Evolutionary conservation across 139 green algal genomes (phyloP).

Genomic region (Micractinium conductrix): DNA sequence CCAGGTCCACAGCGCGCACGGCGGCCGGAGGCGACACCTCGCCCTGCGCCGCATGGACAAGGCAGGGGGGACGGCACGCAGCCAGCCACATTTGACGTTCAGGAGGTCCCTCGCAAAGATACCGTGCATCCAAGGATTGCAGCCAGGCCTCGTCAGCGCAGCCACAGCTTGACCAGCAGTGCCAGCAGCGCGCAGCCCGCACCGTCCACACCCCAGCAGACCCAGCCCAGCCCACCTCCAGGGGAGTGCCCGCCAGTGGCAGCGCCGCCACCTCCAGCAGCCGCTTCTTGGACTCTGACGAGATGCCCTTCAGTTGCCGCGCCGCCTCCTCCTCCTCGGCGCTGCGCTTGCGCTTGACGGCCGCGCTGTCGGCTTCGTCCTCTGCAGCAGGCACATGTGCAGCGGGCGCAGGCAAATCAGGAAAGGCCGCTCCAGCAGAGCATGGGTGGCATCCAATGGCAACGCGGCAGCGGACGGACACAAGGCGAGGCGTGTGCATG

Average conservation of each 20-base stretch:
- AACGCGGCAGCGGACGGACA: too few relatives aligned
- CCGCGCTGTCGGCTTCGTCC: slow-evolving; percentile 37
- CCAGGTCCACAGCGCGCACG: slow-evolving; percentile 39
- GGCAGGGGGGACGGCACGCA: too few relatives aligned
- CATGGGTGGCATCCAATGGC: too few relatives aligned
- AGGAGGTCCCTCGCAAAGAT: too few relatives aligned
- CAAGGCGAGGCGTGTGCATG: too few relatives aligned
- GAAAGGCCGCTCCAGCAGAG: too few relatives aligned
- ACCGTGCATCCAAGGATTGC: too few relatives aligned
- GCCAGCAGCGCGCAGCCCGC: background rate
- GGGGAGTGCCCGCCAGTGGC: slow-evolving; percentile 16
- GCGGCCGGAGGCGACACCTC: slow-evolving; percentile 33
- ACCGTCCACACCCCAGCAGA: background rate
- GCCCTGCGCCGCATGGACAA: background rate
- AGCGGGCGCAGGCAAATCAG: too few relatives aligned
- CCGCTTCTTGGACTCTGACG: slow-evolving; percentile 2
- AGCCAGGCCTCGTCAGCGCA: background rate
- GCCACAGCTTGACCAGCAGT: background rate
- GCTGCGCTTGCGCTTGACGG: slow-evolving; percentile 13
- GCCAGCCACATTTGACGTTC: background rate
- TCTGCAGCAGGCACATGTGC: too few relatives aligned
- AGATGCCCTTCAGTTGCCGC: slow-evolving; percentile 37
- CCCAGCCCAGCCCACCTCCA: slow-evolving; percentile 18
- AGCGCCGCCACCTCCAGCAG: slow-evolving; percentile 33
- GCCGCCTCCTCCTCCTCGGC: slow-evolving; percentile 16